Evolutionary conservation across 2,329 filamentous ascomycete species (phyloP), one percentile per base, ranked within the genome.

Genomic region (Ambrosiella cleistominuta): DNA sequence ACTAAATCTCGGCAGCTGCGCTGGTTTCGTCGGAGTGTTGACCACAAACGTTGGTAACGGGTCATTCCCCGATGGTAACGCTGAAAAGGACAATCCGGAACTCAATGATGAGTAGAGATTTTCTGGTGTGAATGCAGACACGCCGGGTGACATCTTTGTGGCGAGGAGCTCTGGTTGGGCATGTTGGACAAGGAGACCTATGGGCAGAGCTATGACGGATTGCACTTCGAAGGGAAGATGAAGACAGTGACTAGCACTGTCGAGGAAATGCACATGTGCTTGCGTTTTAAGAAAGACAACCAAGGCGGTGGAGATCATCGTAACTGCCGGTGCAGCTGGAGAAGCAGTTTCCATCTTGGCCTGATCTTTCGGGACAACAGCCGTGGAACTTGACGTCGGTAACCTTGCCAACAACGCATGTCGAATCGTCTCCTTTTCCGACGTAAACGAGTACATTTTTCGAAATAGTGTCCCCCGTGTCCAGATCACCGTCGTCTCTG

Each of bases 151-250:
- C 60, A 79, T 77, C 61, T 72, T 79, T 8, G 53, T 15, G 2
- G 35, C 27, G 15, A 37, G 8, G 12, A 57, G 19, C 2, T 36
- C 50, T 8, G 54, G 17, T 27, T 42, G 15, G 12, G 44, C 58
- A 61, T 90, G 79, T 69, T 97, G 91, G 59, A 98, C 80, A 17
- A 98, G 78, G 54, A 97, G 77, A 35, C 93, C 93, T 38, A 81
- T 76, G 5, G 89, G 86, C 11, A 87, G 86, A 40, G 91, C 82
- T 68, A 90, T 88, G 37, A 87, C 89, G 57, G 81, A 81, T 66
- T 95, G 88, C 47, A 96, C 86, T 70, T 97, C 90, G 66, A 98
- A 98, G 1, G 91, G 91, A 66, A 98, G 81, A 68, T 95, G 88
- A 53, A 97, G 78, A 60, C 95, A 81, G 75, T 98, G 87, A 66